These are phyloP conservation scores for Brasilioporus rufonigricans DNA, from an alignment of 768 basidiomycete genomes.

Conservation along the genomic window DNA sequence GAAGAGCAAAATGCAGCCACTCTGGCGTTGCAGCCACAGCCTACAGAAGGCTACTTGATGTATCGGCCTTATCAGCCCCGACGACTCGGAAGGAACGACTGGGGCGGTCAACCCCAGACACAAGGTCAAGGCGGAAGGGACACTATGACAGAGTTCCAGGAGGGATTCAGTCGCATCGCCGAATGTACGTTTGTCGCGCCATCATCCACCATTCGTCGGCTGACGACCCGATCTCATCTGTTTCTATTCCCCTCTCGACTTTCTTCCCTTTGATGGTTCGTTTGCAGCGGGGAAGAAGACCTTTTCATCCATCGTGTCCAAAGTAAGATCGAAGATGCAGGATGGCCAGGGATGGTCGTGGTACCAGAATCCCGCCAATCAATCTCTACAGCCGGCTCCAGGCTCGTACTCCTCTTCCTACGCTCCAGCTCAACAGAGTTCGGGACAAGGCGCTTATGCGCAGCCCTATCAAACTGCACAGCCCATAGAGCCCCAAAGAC, in stretches of 20 bases:
- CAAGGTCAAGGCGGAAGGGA: conserved; percentile 36
- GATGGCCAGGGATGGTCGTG: conserved; percentile 40
- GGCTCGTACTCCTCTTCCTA: not conserved
- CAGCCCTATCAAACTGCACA: conserved; percentile 10
- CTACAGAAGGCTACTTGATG: conserved; percentile 4
- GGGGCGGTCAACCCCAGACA: conserved; percentile 4
- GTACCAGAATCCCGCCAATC: conserved; percentile 7
- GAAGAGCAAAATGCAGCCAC: conserved; percentile 46
- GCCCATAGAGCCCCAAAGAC: not conserved
- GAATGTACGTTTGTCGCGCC: conserved; percentile 81
- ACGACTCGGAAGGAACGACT: conserved; percentile 8
- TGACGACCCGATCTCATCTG: no score
- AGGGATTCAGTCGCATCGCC: conserved; percentile 73
- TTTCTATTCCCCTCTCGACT: not conserved
- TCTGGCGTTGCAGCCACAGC: conserved; percentile 20
- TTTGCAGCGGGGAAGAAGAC: conserved; percentile 80
- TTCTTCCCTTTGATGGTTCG: no score
- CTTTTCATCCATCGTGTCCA: conserved; percentile 65
- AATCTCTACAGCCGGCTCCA: not conserved
- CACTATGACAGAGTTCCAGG: conserved; percentile 65
- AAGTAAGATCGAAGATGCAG: conserved; percentile 81
- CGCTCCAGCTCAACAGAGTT: not conserved
- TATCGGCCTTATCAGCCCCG: conserved; percentile 28
- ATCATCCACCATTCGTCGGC: no score
- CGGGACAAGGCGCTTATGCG: conserved; percentile 3